A percentile compares a stretch with the other conserved stretches of the same genome.
These are phyloP conservation scores for Metschnikowia lochheadii DNA, from an alignment of 805 yeast species.

Conservation along the genomic window DNA sequence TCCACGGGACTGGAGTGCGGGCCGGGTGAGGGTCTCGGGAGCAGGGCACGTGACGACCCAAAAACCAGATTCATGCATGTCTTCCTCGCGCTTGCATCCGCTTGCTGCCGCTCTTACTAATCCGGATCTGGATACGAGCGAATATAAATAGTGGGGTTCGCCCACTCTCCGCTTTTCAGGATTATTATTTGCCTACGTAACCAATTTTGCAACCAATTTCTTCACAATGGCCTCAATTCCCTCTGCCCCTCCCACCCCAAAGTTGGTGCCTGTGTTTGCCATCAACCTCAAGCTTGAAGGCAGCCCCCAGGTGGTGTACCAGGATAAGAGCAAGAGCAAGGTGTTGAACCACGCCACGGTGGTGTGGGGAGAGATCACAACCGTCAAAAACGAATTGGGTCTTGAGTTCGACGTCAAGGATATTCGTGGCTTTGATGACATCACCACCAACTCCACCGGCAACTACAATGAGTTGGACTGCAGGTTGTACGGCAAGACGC, in stretches of 20 bases:
- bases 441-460: slow-evolving; percentile 31
- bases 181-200: too few relatives aligned
- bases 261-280: slow-evolving; percentile 29
- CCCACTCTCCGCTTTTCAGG: not conserved
- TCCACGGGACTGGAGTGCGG: too few relatives aligned
- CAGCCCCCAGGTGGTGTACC: slow-evolving; percentile 20
- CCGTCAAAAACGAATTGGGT: slow-evolving; percentile 30
- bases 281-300: slow-evolving; percentile 25
- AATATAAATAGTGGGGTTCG: not conserved
- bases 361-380: slow-evolving; percentile 24
- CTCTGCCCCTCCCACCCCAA: slow-evolving; percentile 15
- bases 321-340: slow-evolving; percentile 16
- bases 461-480: slow-evolving; percentile 42
- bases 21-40: too few relatives aligned
- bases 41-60: too few relatives aligned
- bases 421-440: slow-evolving; percentile 46
- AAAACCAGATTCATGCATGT: not conserved
- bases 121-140: not conserved
- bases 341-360: slow-evolving; percentile 22
- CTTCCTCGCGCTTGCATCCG: not conserved
- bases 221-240: not conserved
- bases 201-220: not conserved
- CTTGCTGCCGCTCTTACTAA: not conserved
- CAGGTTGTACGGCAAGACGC: slow-evolving; percentile 43
- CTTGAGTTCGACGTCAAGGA: slow-evolving; percentile 27